Base-by-base conservation (phyloP, 305 asterid genomes). In the Plantago rigida region DNA sequence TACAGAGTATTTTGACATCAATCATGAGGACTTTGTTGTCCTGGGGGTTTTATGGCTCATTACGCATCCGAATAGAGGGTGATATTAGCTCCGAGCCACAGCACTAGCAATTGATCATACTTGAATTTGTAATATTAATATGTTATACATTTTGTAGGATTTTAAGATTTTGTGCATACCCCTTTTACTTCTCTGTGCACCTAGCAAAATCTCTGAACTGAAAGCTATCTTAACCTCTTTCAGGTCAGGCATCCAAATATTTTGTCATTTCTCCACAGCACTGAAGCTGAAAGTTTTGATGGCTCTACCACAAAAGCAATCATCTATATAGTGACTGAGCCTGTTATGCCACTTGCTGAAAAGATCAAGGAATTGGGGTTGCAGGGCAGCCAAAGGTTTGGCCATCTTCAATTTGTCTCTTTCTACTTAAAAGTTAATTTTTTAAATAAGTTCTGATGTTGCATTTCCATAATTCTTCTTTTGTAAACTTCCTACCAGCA, bases 181-280 rank as follows among this genome's bases (percentile, higher is more conserved):
- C 59, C 42, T 13, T 54, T 45, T 22, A 48, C 56, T 63, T 65
- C 65, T 46, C 11, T 36, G 34, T 62, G 61, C 46, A 46, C 36
- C 56, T 47, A 15, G 60, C 62, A 62, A 47, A 51, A 41, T 69
- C 64, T 48, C 51, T 57, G 56, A 10, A 51, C 76, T 77, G 68
- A 77, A 56, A 64, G 44, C 63, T 49, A 59, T 74, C 45, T 34
- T 55, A 54, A 62, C 63, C 57, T 68, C 69, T 73, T 83, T 62
- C 95, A 92, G 99, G 99, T 92, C 73, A 82, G 99, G 68, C 99
- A 92, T 79, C 99, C 99, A 54, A 92, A 92, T 81, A 92, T 92
- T 74, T 70, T 88, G 74, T 92, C 97, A 70, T 92, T 92, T 83
- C 78, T 92, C 71, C 89, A 88, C 82, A 92, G 99, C 68, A 86